Percentiles rank a stretch among this genome's conserved stretches.
phyloP scores from a whole-genome alignment of 202 grass and related monocot species.

The Hordeum pubiflorum region DNA sequence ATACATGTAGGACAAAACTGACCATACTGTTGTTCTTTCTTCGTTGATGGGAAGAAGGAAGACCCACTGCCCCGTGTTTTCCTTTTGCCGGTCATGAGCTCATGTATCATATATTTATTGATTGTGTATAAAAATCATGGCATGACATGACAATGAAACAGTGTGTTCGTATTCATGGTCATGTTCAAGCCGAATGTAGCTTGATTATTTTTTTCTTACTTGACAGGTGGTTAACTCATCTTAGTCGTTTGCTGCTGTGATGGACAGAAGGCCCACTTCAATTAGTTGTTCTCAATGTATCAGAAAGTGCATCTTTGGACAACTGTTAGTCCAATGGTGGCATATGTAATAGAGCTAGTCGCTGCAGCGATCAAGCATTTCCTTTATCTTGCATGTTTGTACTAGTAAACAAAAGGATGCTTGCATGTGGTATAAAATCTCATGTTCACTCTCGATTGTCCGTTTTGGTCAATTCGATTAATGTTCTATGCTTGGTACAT shows the following conservation, averaged over 20 bases:
- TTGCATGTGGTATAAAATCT: constrained; percentile 1
- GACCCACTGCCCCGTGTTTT: background rate
- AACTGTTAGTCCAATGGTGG: constrained; percentile 7
- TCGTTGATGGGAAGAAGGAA: background rate
- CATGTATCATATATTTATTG: background rate
- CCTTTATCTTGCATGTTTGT: constrained; percentile 13
- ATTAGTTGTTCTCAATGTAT: constrained; percentile 12
- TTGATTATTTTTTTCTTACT: constrained; percentile 22
- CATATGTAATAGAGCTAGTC: constrained; percentile 24
- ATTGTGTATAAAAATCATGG: background rate
- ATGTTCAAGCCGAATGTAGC: background rate
- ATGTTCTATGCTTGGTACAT: background rate
- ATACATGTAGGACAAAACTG: background rate
- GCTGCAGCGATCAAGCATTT: background rate
- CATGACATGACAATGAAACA: background rate
- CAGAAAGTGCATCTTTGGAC: background rate
- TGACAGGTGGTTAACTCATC: constrained; percentile 17
- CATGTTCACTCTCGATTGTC: background rate
- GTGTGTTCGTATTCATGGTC: background rate
- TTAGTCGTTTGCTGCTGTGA: background rate
- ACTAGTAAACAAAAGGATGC: constrained; percentile 13
- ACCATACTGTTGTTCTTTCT: background rate
- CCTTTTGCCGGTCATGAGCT: background rate
- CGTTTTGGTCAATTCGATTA: constrained; percentile 1
- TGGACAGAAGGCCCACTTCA: background rate